Base-by-base conservation (phyloP, 179 eudicot genomes). In the Patellifolia procumbens region DNA sequence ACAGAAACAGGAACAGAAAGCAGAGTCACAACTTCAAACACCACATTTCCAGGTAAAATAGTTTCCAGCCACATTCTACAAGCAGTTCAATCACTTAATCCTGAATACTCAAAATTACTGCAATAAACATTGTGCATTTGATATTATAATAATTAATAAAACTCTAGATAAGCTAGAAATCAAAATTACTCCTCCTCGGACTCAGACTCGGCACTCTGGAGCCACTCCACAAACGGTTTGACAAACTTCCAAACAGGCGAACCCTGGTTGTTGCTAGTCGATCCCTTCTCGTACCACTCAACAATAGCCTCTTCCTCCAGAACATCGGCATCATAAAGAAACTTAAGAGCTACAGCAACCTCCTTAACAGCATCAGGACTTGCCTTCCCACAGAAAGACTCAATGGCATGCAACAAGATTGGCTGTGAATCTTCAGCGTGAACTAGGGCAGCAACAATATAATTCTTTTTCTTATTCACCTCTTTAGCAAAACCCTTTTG, bases 171-270 rank as follows among this genome's bases (percentile, higher is more conserved):
- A n/a, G n/a, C 56, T 7, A 20, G 29, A 74, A 17, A 31, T 31
- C 13, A 29, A 31, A 24, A 35, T 89, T 78, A 85, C 79, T 88
- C 94, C 31, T 88, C 91, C 61, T 85, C 97, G 0, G 88, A 74
- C 66, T 89, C 97, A 0, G 97, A 92, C 79, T 92, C 97, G 0
- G 94, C 97, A 70, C 85, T 91, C 85, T 92, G 96, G 61, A 92
- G 96, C 97, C 97, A 92, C 74, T 89, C 96, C 1, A 92, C 88
- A 35, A 92, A 92, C 2, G 93, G 93, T 75, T 84, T 87, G n/a
- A 84, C 89, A 74, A 85, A 79, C 86, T 88, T 92, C 97, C 97
- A 91, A 24, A 92, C 35, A 1, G 80, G 73, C 0, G 89, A 75
- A 24, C 74, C 70, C 62, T 88, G 79, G 76, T 87, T 83, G 53